Conservation (phyloP, 495 filamentous ascomycete genomes). For the Hypoxylon subgilvum region DNA sequence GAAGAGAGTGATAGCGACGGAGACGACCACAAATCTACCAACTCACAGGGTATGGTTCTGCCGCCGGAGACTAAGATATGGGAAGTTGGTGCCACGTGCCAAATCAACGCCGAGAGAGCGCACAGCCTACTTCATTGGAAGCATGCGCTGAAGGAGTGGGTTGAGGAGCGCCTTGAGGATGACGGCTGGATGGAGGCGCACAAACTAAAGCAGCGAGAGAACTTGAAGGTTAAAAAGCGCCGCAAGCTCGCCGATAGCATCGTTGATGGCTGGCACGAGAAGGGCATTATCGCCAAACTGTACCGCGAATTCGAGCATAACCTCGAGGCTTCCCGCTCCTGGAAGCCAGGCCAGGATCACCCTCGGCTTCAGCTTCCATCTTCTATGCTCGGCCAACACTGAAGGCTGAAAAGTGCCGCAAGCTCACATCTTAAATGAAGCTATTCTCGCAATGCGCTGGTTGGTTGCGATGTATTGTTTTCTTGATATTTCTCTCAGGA, state of each 20-base stretch:
- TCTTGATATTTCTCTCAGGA: no score
- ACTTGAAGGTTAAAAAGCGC: conserved; percentile 56
- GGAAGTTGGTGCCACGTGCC: conserved; percentile 59
- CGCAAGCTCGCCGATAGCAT: conserved; percentile 59
- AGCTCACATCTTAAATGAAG: no score
- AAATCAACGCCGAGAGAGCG: conserved; percentile 68
- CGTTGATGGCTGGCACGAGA: conserved; percentile 42
- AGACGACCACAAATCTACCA: conserved; percentile 44
- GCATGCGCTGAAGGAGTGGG: conserved; percentile 71
- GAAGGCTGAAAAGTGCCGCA: no score
- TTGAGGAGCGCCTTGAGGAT: conserved; percentile 63
- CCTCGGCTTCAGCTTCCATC: no score
- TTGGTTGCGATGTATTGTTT: no score
- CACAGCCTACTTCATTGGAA: conserved; percentile 80
- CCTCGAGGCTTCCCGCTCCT: conserved; percentile 46
- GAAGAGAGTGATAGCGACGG: conserved; percentile 45
- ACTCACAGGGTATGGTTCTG: conserved; percentile 42
- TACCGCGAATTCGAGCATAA: conserved; percentile 46
- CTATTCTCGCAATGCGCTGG: no score
- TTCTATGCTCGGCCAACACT: no score
- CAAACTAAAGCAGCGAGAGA: conserved; percentile 52
- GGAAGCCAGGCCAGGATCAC: conserved; percentile 42
- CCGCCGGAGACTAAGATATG: conserved; percentile 48
- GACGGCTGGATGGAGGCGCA: conserved; percentile 56
- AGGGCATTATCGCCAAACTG: conserved; percentile 36